phyloP scores from a whole-genome alignment of 1,284 basidiomycete genomes.

The Cystobasidium slooffiae region DNA sequence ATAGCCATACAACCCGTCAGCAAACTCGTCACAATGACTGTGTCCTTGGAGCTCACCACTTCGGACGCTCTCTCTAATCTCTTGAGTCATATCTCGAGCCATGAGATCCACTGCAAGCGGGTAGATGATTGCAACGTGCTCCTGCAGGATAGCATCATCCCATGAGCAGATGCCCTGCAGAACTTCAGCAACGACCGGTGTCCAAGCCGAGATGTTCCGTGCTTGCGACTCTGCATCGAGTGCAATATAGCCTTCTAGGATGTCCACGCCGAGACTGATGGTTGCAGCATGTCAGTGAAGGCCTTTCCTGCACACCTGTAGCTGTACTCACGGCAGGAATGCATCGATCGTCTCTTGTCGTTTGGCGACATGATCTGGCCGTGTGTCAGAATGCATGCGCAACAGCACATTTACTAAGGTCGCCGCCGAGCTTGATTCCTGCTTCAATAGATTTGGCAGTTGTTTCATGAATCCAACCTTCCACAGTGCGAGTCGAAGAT shows the following conservation, averaged over 20 bases:
- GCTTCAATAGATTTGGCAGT: constrained; percentile 94
- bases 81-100: constrained; percentile 74
- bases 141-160: constrained; percentile 81
- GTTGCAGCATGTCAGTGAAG: neutral
- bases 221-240: constrained; percentile 88
- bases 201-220: constrained; percentile 97
- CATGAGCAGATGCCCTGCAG: constrained; percentile 86
- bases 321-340: constrained; percentile 77
- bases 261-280: constrained; percentile 68
- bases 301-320: neutral
- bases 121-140: constrained; percentile 81
- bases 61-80: constrained; percentile 66
- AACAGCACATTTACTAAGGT: constrained; percentile 91
- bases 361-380: constrained; percentile 77
- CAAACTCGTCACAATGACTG: too few relatives aligned
- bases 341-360: constrained; percentile 83
- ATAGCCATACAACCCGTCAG: neutral
- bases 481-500: constrained; percentile 94
- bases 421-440: constrained; percentile 95
- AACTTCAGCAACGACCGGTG: constrained; percentile 92
- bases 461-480: constrained; percentile 99
- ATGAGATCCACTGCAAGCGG: constrained; percentile 81
- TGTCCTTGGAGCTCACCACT: constrained; percentile 16
- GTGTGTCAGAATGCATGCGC: constrained; percentile 91
- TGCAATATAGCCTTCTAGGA: constrained; percentile 87